Conservation (phyloP, 129 eudicot genomes). For the Escallonia rubra region DNA sequence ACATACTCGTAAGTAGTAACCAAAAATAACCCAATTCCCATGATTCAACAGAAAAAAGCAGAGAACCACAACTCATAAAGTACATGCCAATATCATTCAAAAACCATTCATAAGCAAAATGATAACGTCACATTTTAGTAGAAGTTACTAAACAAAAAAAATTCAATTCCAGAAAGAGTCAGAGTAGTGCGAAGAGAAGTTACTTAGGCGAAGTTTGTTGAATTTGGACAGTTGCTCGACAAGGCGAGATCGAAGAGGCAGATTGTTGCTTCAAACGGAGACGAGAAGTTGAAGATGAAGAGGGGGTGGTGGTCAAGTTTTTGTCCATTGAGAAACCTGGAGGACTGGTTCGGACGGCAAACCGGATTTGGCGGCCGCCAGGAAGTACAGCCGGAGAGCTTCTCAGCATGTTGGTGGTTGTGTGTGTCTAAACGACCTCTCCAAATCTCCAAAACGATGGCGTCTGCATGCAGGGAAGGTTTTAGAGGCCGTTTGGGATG, state of each 20-base stretch:
- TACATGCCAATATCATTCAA: too few relatives aligned
- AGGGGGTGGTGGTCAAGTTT: background rate
- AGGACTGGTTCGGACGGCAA: too few relatives aligned
- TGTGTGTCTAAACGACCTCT: too few relatives aligned
- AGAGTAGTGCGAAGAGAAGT: background rate
- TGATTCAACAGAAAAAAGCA: background rate
- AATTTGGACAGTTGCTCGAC: background rate
- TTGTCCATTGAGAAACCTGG: background rate
- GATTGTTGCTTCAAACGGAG: background rate
- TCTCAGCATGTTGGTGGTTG: too few relatives aligned
- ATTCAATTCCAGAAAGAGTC: background rate
- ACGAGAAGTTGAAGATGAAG: background rate
- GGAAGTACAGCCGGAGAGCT: too few relatives aligned
- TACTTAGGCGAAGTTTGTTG: too few relatives aligned
- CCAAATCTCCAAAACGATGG: too few relatives aligned
- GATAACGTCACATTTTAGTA: background rate
- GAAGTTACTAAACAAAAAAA: background rate
- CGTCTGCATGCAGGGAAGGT: background rate
- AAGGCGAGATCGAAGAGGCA: background rate
- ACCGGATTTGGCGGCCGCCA: too few relatives aligned
- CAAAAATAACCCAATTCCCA: background rate
- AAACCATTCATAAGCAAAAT: too few relatives aligned
- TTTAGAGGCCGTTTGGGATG: background rate
- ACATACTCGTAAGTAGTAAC: too few relatives aligned
- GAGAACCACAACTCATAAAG: background rate